These are phyloP conservation scores for Fistulina hepatica DNA, from an alignment of 1,284 basidiomycete genomes.

Conservation along the genomic window DNA sequence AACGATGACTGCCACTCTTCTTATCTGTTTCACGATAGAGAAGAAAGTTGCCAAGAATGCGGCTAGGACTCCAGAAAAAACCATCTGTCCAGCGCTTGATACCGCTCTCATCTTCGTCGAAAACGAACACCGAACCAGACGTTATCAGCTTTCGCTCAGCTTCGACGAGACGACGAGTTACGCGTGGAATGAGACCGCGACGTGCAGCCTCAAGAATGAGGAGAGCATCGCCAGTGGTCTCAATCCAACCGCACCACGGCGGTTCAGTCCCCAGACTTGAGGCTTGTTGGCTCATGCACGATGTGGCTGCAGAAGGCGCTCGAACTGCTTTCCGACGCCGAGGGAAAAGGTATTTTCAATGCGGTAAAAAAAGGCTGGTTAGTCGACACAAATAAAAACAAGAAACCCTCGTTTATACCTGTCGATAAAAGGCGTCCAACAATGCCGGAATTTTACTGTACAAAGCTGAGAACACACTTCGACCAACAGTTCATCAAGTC, in stretches of 20 bases:
- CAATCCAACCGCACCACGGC: slow-evolving; percentile 88
- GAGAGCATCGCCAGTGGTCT: slow-evolving; percentile 89
- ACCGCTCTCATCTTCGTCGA: slow-evolving; percentile 94
- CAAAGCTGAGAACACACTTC: too few relatives aligned
- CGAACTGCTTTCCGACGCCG: too few relatives aligned
- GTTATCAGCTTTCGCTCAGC: slow-evolving; percentile 88
- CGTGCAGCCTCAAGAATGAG: slow-evolving; percentile 93
- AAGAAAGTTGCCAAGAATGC: slow-evolving; percentile 91
- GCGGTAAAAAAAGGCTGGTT: too few relatives aligned
- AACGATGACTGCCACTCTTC: slow-evolving; percentile 46
- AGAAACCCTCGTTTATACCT: too few relatives aligned
- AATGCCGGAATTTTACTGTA: too few relatives aligned
- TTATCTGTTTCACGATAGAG: slow-evolving; percentile 91
- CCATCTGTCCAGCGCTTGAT: slow-evolving; percentile 99
- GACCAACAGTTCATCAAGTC: too few relatives aligned
- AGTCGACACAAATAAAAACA: too few relatives aligned
- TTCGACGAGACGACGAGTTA: slow-evolving; percentile 90
- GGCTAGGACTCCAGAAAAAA: slow-evolving; percentile 81
- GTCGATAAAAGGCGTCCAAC: too few relatives aligned
- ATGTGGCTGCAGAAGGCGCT: too few relatives aligned
- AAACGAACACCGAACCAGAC: slow-evolving; percentile 93
- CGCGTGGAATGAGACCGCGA: slow-evolving; percentile 81
- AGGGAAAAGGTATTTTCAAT: too few relatives aligned
- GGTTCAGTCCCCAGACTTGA: too few relatives aligned
- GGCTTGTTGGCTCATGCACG: too few relatives aligned